phyloP scores from a whole-genome alignment of 139 green algal genomes.

The Choricystis sp. region DNA sequence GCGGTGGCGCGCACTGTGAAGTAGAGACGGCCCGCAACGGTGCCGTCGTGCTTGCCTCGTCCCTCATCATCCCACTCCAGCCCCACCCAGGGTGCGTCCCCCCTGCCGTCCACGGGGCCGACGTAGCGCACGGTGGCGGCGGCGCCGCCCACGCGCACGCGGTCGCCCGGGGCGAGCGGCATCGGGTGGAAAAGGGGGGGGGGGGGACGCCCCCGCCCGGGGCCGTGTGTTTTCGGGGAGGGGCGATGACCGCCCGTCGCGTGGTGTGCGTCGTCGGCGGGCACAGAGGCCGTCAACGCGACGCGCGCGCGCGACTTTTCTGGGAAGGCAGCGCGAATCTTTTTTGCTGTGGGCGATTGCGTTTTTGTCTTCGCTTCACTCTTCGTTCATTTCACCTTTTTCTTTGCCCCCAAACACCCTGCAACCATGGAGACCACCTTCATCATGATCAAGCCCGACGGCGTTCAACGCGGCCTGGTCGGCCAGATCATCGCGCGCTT shows the following conservation, averaged over 20 bases:
- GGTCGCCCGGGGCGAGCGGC: not conserved
- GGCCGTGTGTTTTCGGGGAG: not conserved
- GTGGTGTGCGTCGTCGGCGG: not conserved
- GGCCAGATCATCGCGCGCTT: slow-evolving; percentile 64
- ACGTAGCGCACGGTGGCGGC: slow-evolving; percentile 55
- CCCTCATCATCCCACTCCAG: slow-evolving; percentile 67
- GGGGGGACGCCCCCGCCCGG: too few relatives aligned
- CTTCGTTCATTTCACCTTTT: not conserved
- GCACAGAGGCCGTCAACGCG: not conserved
- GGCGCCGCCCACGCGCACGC: not conserved
- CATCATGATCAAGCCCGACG: slow-evolving; percentile 95
- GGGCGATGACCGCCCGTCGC: not conserved
- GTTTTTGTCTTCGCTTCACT: not conserved
- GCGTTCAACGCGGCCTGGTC: slow-evolving; percentile 78
- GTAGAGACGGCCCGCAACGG: slow-evolving; percentile 37
- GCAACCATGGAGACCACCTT: slow-evolving; percentile 45
- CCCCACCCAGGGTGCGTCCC: slow-evolving; percentile 55
- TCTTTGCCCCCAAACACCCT: not conserved
- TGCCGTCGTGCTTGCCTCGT: slow-evolving; percentile 66
- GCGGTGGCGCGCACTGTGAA: slow-evolving; percentile 24
- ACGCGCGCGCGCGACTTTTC: not conserved
- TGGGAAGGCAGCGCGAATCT: not conserved
- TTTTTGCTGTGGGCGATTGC: not conserved
- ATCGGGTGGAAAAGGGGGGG: not conserved
- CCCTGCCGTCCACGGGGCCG: slow-evolving; percentile 27